phyloP scores from a whole-genome alignment of 257 asterid genomes.

The Nicotiana undulata region DNA sequence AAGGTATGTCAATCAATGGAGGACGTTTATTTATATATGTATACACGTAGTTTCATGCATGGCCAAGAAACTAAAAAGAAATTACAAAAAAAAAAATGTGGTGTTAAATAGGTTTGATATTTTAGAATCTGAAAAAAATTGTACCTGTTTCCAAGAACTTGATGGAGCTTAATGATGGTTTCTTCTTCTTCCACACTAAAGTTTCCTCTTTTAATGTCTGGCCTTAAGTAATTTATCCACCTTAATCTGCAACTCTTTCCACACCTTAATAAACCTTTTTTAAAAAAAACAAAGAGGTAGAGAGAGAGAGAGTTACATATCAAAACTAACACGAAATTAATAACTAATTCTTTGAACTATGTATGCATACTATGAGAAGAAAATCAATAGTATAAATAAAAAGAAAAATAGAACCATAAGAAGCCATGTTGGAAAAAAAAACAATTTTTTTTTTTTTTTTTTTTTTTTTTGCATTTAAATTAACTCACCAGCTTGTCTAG shows the following conservation, averaged over 20 bases:
- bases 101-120: not conserved
- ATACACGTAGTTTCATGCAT: not conserved
- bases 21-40: too few relatives aligned
- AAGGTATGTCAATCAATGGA: too few relatives aligned
- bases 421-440: not conserved
- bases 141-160: conserved; percentile 25
- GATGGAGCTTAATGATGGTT: conserved; percentile 18
- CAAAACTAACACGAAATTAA: not conserved
- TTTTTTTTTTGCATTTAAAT: not conserved
- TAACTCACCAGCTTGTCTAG: conserved; percentile 29
- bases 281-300: not conserved
- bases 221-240: conserved; percentile 30
- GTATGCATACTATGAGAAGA: too few relatives aligned
- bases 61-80: not conserved
- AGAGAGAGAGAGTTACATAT: not conserved
- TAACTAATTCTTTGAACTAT: not conserved
- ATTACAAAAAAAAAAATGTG: not conserved
- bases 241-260: conserved; percentile 35
- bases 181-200: conserved; percentile 27
- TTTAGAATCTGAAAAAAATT: not conserved
- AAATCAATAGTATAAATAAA: not conserved
- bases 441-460: not conserved
- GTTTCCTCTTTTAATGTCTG: conserved; percentile 32
- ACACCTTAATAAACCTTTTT: conserved; percentile 28
- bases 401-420: not conserved